These are phyloP conservation scores for Kuraishia molischiana DNA, from an alignment of 805 yeast species.

Conservation along the genomic window DNA sequence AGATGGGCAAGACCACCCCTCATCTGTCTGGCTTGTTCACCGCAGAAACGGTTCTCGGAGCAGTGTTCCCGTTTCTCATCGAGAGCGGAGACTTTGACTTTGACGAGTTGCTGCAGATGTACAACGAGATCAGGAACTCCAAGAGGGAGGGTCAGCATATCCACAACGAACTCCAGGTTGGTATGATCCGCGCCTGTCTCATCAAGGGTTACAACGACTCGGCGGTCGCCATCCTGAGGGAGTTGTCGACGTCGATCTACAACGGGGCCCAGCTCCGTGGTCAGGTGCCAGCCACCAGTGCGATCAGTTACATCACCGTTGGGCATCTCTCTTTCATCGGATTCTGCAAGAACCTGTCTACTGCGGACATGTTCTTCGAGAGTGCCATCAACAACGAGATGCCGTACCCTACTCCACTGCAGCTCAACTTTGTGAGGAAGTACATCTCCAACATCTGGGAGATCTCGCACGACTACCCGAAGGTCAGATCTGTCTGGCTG, in stretches of 20 bases:
- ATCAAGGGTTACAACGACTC: constrained; percentile 52
- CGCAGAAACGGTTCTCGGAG: constrained; percentile 58
- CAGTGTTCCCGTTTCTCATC: constrained; percentile 56
- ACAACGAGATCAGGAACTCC: constrained; percentile 25
- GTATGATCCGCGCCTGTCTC: constrained; percentile 68
- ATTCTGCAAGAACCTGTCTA: constrained; percentile 57
- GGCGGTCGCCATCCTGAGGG: constrained; percentile 57
- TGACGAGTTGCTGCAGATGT: constrained; percentile 50
- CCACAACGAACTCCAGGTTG: constrained; percentile 44
- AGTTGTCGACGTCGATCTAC: constrained; percentile 43
- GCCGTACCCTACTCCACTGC: constrained; percentile 64
- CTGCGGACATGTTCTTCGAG: constrained; percentile 66
- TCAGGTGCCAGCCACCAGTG: constrained; percentile 14
- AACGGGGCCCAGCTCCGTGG: constrained; percentile 9
- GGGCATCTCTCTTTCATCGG: constrained; percentile 76
- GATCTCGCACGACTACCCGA: constrained; percentile 45
- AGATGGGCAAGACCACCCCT: constrained; percentile 40
- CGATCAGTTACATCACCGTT: constrained; percentile 47
- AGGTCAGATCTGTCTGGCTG: constrained; percentile 53
- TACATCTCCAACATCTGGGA: constrained; percentile 53
- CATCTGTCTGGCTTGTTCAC: constrained; percentile 35
- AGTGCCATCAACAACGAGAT: constrained; percentile 60
- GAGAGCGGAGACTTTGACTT: constrained; percentile 50
- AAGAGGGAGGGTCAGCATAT: constrained; percentile 20
- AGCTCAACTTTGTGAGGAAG: constrained; percentile 63